Conservation (phyloP, 148 eudicot genomes). For the Rhododendron kiyosumense region DNA sequence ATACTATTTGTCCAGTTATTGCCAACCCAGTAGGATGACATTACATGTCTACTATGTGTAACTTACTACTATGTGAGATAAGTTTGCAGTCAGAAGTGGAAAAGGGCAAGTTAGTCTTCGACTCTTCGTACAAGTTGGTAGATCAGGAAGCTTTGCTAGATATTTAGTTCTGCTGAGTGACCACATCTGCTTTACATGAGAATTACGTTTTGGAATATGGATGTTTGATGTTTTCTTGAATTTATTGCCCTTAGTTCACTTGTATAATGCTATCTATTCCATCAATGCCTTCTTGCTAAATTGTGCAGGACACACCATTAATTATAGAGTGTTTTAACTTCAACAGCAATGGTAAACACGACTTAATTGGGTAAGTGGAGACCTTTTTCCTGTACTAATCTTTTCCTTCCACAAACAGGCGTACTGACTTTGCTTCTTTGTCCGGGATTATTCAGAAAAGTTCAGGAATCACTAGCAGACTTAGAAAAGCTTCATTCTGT, state of each 20-base stretch:
- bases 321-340: conserved; percentile 85
- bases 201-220: not conserved
- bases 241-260: not conserved
- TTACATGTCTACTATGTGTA: not conserved
- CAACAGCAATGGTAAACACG: conserved; percentile 90
- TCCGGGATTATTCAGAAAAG: conserved; percentile 44
- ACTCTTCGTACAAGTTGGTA: not conserved
- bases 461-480: conserved; percentile 63
- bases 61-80: not conserved
- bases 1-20: not conserved
- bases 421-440: conserved; percentile 16
- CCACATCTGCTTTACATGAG: not conserved
- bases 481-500: conserved; percentile 65
- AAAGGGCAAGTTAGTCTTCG: not conserved
- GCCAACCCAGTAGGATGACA: not conserved
- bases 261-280: not conserved
- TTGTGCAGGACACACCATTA: conserved; percentile 86
- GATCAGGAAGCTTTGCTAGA: not conserved
- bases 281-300: conserved; percentile 10
- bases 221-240: conserved; percentile 6
- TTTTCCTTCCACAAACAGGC: not conserved
- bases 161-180: not conserved
- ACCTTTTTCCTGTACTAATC: conserved; percentile 10
- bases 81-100: conserved; percentile 1
- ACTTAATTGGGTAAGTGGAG: conserved; percentile 67